Evolutionary conservation across 2,329 filamentous ascomycete genomes (phyloP).

Genomic region (Xylariaceae sp.): DNA sequence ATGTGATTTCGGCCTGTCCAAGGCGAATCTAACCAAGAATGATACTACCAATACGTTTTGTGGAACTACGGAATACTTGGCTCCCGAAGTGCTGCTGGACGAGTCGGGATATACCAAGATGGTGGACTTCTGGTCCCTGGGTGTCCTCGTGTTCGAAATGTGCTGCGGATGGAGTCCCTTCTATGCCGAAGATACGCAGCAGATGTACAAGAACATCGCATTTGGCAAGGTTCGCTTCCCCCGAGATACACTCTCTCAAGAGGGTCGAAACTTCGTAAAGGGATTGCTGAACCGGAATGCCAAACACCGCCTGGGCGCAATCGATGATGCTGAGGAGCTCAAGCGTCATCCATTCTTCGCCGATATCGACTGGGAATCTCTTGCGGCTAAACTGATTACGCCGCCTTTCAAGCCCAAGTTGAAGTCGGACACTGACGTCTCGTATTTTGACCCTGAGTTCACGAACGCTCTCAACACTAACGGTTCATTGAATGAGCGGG

Average conservation of each 20-base stretch:
- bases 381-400: slow-evolving; percentile 85
- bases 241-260: slow-evolving; percentile 85
- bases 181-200: slow-evolving; percentile 97
- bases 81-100: slow-evolving; percentile 89
- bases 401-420: slow-evolving; percentile 97
- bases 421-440: slow-evolving; percentile 92
- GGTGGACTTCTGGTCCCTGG: slow-evolving; percentile 99
- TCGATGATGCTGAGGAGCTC: slow-evolving; percentile 85
- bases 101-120: slow-evolving; percentile 99
- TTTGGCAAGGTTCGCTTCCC: slow-evolving; percentile 98
- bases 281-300: slow-evolving; percentile 94
- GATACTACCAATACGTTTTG: slow-evolving; percentile 99
- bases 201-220: slow-evolving; percentile 99
- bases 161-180: slow-evolving; percentile 99
- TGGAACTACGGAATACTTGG: slow-evolving; percentile 94
- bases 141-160: slow-evolving; percentile 98
- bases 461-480: slow-evolving; percentile 88
- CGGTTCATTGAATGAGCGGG: slow-evolving; percentile 83
- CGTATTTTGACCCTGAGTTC: slow-evolving; percentile 98
- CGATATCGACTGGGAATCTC: slow-evolving; percentile 86
- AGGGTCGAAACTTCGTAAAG: slow-evolving; percentile 97
- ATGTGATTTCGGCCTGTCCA: slow-evolving; percentile 95
- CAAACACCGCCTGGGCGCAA: slow-evolving; percentile 87
- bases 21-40: slow-evolving; percentile 94
- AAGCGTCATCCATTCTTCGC: slow-evolving; percentile 92